phyloP scores from a whole-genome alignment of 1,284 basidiomycete species.

The Trametes hirsuta region DNA sequence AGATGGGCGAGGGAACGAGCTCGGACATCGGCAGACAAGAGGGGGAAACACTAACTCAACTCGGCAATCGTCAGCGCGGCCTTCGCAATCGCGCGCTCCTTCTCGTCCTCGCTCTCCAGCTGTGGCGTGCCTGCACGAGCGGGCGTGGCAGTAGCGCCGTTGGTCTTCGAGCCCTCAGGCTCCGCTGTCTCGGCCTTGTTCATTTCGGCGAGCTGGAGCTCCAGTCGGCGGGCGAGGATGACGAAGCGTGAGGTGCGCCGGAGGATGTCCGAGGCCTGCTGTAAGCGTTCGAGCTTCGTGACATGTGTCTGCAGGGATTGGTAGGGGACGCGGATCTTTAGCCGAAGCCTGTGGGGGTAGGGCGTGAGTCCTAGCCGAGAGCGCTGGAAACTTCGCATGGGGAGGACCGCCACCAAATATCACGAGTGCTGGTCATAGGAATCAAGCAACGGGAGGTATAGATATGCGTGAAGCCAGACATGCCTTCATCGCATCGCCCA shows the following conservation, averaged over 20 bases:
- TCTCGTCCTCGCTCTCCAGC: slow-evolving; percentile 68
- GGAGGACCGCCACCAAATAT: neutral
- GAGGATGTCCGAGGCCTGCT: slow-evolving; percentile 82
- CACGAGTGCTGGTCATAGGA: neutral
- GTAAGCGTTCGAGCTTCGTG: slow-evolving; percentile 72
- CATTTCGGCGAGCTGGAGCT: slow-evolving; percentile 78
- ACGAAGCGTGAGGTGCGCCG: slow-evolving; percentile 84
- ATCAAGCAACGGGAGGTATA: too few species aligned
- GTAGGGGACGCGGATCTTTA: slow-evolving; percentile 85
- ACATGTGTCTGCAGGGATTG: slow-evolving; percentile 73
- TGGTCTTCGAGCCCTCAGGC: slow-evolving; percentile 25
- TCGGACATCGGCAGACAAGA: neutral
- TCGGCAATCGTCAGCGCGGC: slow-evolving; percentile 91
- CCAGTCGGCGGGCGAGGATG: slow-evolving; percentile 76
- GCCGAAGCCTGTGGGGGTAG: slow-evolving; percentile 63
- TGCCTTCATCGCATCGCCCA: too few species aligned
- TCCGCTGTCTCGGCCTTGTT: slow-evolving; percentile 33
- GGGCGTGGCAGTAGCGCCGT: neutral
- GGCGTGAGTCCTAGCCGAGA: neutral
- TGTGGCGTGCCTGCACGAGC: slow-evolving; percentile 22
- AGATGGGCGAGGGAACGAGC: neutral
- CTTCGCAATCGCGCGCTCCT: slow-evolving; percentile 85
- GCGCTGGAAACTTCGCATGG: neutral
- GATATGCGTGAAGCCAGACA: too few species aligned
- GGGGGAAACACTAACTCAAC: slow-evolving; percentile 57